Evolutionary conservation across 805 yeast species (phyloP).

Genomic region (Wickerhamiella siamensis): DNA sequence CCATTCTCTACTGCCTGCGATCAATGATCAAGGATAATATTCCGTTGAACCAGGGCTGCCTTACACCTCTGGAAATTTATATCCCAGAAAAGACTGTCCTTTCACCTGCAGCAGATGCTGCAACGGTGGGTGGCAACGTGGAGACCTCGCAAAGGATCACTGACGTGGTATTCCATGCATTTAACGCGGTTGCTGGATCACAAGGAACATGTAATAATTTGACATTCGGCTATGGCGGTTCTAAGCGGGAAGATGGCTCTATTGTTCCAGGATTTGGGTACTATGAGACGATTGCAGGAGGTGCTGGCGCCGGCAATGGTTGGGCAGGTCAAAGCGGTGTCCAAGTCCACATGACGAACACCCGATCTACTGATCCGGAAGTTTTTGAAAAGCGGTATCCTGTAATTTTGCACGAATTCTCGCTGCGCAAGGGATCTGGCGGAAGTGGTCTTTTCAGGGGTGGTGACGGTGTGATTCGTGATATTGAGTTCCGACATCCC

Average conservation of each 20-base stretch:
- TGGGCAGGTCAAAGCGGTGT: slow-evolving; percentile 86
- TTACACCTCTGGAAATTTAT: slow-evolving; percentile 56
- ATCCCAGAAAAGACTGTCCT: slow-evolving; percentile 52
- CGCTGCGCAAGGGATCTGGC: slow-evolving; percentile 61
- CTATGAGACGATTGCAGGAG: slow-evolving; percentile 92
- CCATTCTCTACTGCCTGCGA: slow-evolving; percentile 74
- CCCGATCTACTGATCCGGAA: slow-evolving; percentile 85
- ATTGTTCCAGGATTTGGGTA: slow-evolving; percentile 65
- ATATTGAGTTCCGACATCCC: slow-evolving; percentile 61
- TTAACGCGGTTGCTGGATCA: slow-evolving; percentile 82
- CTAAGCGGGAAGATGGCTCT: slow-evolving; percentile 27
- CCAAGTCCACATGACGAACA: slow-evolving; percentile 88
- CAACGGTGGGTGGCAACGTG: slow-evolving; percentile 91
- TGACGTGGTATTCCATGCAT: slow-evolving; percentile 76
- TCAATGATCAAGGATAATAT: slow-evolving; percentile 75
- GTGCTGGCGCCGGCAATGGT: slow-evolving; percentile 80
- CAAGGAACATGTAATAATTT: slow-evolving; percentile 93
- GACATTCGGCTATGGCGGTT: slow-evolving; percentile 74
- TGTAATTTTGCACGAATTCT: slow-evolving; percentile 56
- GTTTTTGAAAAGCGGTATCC: slow-evolving; percentile 82
- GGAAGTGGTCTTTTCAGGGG: slow-evolving; percentile 63
- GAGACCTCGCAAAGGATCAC: slow-evolving; percentile 89
- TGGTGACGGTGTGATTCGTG: slow-evolving; percentile 78
- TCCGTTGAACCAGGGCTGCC: slow-evolving; percentile 88
- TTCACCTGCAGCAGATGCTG: slow-evolving; percentile 71